These are phyloP conservation scores for Tinospora cordifolia DNA, from an alignment of 164 flowering plant species.

Conservation along the genomic window DNA sequence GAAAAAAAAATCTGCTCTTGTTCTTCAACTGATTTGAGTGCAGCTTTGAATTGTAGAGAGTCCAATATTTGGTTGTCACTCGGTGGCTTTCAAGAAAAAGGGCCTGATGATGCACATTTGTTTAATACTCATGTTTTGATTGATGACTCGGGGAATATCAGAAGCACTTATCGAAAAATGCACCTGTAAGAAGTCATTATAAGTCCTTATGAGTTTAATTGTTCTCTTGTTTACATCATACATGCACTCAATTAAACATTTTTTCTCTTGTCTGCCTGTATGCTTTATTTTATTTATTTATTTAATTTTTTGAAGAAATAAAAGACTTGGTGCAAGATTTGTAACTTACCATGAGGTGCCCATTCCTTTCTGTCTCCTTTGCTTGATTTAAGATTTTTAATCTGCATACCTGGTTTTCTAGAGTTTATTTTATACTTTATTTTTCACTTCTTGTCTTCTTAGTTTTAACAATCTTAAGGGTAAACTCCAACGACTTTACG, in stretches of 20 bases:
- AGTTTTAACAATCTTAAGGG: too few species aligned
- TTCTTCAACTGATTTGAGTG: background rate
- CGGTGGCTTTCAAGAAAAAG: conserved; percentile 93
- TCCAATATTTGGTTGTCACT: conserved; percentile 87
- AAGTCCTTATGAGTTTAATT: background rate
- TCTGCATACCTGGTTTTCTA: too few species aligned
- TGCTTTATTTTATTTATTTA: background rate
- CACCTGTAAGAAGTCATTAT: conserved; percentile 51
- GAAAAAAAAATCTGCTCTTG: too few species aligned
- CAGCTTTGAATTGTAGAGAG: conserved; percentile 40
- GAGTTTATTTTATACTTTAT: too few species aligned
- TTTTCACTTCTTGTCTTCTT: too few species aligned
- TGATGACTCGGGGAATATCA: conserved; percentile 70
- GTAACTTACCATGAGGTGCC: too few species aligned
- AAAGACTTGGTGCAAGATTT: background rate
- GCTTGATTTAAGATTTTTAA: too few species aligned
- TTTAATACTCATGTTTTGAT: conserved; percentile 75
- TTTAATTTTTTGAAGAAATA: too few species aligned
- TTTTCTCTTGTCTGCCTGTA: background rate
- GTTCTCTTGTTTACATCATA: background rate
- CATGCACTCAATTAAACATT: too few species aligned
- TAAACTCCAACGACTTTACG: too few species aligned
- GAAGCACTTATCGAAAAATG: conserved; percentile 68
- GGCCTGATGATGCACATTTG: conserved; percentile 62
- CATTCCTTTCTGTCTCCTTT: too few species aligned